These are phyloP conservation scores for Ettlia oleoabundans DNA, from an alignment of 139 green algal genomes.

Conservation along the genomic window DNA sequence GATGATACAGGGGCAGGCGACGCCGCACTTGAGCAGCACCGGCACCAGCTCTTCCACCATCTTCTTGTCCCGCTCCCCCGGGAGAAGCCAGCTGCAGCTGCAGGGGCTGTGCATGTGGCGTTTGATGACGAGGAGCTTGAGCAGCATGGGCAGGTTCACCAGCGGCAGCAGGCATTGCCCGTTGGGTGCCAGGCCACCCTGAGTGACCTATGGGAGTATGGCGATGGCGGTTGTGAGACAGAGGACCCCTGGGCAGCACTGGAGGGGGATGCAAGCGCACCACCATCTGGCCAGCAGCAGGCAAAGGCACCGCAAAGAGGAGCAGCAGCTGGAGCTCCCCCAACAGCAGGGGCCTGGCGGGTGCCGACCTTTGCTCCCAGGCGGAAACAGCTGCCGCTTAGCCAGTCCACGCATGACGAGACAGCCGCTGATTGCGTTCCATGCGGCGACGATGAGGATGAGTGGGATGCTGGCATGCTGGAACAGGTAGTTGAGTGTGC, in stretches of 20 bases:
- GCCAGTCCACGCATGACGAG: too few species aligned
- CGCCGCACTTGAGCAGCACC: too few species aligned
- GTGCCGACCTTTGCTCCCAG: too few species aligned
- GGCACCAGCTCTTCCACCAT: too few species aligned
- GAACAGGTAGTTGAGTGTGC: too few species aligned
- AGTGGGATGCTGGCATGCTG: constrained; percentile 20
- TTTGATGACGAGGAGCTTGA: constrained; percentile 4
- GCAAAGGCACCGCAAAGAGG: too few species aligned
- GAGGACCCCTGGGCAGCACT: neutral
- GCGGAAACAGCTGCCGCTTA: too few species aligned
- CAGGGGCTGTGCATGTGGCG: neutral
- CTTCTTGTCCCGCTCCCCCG: too few species aligned
- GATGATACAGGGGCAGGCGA: too few species aligned
- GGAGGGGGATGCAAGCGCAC: too few species aligned
- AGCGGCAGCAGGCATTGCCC: neutral
- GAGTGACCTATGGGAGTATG: neutral
- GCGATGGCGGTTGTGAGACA: neutral
- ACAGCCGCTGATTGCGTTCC: neutral
- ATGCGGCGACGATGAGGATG: neutral
- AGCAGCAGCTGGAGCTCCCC: neutral
- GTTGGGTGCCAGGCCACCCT: constrained; percentile 2
- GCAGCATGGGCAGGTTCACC: neutral
- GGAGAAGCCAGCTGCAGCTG: neutral
- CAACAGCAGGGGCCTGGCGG: neutral
- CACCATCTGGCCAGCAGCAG: neutral